A percentile compares a stretch with the other conserved stretches of the same genome.
Conservation (phyloP, 345 rosid genomes). For the Raphanus sativus region DNA sequence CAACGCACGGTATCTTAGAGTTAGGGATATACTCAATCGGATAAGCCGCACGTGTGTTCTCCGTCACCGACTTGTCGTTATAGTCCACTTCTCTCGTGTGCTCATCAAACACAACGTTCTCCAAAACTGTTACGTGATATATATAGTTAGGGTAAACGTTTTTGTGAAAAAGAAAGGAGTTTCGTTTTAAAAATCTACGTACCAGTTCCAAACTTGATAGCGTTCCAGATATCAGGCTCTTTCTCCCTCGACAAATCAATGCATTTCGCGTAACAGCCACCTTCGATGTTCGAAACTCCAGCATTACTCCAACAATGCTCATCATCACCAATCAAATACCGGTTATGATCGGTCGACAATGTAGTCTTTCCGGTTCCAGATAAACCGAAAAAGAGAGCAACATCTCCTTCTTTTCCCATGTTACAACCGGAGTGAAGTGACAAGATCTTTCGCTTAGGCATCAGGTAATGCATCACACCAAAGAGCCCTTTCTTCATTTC, state of each 20-base stretch:
- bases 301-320: constrained; percentile 92
- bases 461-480: constrained; percentile 96
- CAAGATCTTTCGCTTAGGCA: constrained; percentile 95
- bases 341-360: constrained; percentile 87
- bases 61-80: constrained; percentile 81
- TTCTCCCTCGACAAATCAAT: constrained; percentile 86
- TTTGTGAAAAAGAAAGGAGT: background rate
- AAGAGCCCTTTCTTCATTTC: constrained; percentile 99
- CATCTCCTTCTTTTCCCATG: constrained; percentile 97
- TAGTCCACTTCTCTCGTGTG: constrained; percentile 87
- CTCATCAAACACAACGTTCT: constrained; percentile 95
- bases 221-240: constrained; percentile 96
- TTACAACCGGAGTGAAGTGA: constrained; percentile 97
- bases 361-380: constrained; percentile 99
- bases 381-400: constrained; percentile 98
- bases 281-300: constrained; percentile 96
- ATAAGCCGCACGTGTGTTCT: constrained; percentile 96
- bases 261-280: constrained; percentile 98
- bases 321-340: constrained; percentile 89
- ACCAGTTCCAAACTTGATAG: constrained; percentile 96
- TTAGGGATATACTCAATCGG: constrained; percentile 91
- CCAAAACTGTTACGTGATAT: constrained; percentile 56
- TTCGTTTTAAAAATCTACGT: background rate
- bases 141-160: background rate
- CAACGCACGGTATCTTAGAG: constrained; percentile 86